Conservation (phyloP, 495 filamentous ascomycete genomes). For the Aspergillus asperescens region DNA sequence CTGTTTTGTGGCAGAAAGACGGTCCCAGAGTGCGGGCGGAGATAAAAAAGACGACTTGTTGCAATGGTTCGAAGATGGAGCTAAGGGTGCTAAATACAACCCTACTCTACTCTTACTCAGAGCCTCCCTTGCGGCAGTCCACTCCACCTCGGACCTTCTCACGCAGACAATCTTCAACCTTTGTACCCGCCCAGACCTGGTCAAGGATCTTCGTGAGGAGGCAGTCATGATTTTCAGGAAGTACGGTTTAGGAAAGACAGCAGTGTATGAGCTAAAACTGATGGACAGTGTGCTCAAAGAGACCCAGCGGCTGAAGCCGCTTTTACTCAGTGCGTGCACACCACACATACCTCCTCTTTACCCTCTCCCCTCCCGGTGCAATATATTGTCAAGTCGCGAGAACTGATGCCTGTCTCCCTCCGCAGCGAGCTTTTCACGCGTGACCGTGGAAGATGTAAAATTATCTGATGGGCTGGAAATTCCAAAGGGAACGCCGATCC, state of each 20-base stretch:
- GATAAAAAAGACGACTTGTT: slow-evolving; percentile 18
- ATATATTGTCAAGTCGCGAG: slow-evolving; percentile 21
- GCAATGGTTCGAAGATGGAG: slow-evolving; percentile 23
- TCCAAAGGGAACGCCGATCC: slow-evolving; percentile 20
- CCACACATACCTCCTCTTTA: too few species aligned
- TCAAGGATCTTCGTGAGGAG: slow-evolving; percentile 35
- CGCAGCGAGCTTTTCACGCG: too few species aligned
- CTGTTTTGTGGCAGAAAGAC: slow-evolving; percentile 15
- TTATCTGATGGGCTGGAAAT: slow-evolving; percentile 3
- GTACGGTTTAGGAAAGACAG: slow-evolving; percentile 34
- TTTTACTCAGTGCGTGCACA: slow-evolving; percentile 26
- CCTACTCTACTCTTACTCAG: slow-evolving; percentile 14
- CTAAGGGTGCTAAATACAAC: slow-evolving; percentile 17
- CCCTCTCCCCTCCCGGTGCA: neutral
- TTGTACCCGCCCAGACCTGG: slow-evolving; percentile 29
- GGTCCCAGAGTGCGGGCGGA: neutral
- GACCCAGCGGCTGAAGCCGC: slow-evolving; percentile 32
- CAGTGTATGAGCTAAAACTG: slow-evolving; percentile 35
- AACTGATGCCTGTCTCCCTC: slow-evolving; percentile 3
- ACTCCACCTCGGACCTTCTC: slow-evolving; percentile 24
- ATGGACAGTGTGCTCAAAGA: slow-evolving; percentile 47
- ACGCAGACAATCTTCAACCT: slow-evolving; percentile 35
- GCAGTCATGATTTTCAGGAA: slow-evolving; percentile 30
- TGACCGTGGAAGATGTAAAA: too few species aligned
- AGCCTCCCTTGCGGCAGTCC: slow-evolving; percentile 26